Conservation (phyloP, 345 rosid genomes). For the Cardamine resedifolia region DNA sequence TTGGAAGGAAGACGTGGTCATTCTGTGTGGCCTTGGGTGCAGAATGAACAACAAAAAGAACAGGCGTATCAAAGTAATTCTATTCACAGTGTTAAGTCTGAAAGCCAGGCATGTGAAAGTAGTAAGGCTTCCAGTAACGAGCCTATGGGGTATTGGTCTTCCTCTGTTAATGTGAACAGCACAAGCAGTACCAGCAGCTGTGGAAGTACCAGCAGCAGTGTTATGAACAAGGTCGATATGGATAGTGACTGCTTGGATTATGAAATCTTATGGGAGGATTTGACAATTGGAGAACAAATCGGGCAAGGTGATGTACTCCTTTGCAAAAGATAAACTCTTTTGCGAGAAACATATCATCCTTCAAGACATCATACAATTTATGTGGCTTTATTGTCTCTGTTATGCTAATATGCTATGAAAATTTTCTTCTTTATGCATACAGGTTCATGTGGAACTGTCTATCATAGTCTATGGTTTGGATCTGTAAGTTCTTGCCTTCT, state of each 20-base stretch:
- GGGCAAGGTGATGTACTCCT: conserved; percentile 77
- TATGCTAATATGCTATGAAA: conserved; percentile 12
- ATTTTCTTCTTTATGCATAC: conserved; percentile 25
- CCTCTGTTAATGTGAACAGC: conserved; percentile 77
- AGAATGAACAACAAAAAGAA: conserved; percentile 65
- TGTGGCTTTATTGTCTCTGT: conserved; percentile 28
- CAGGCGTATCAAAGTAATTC: conserved; percentile 45
- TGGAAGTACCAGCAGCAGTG: conserved; percentile 85
- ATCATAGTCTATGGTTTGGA: conserved; percentile 97
- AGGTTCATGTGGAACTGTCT: conserved; percentile 98
- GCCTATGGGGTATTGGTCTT: conserved; percentile 79
- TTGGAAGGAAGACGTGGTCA: conserved; percentile 53
- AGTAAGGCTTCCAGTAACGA: conserved; percentile 53
- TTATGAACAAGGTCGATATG: conserved; percentile 70
- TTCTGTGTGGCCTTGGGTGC: conserved; percentile 60
- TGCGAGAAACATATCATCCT: not conserved
- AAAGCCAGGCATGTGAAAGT: conserved; percentile 50
- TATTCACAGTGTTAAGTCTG: conserved; percentile 46
- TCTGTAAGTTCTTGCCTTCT: conserved; percentile 82
- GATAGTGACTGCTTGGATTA: conserved; percentile 83
- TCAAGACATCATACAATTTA: conserved; percentile 1
- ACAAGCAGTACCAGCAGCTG: conserved; percentile 91
- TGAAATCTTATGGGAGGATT: conserved; percentile 93
- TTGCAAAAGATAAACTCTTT: not conserved
- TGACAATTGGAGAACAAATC: conserved; percentile 80